Evolutionary conservation across 352 stramenopile species (phyloP).

Genomic region (Pythium insidiosum): DNA sequence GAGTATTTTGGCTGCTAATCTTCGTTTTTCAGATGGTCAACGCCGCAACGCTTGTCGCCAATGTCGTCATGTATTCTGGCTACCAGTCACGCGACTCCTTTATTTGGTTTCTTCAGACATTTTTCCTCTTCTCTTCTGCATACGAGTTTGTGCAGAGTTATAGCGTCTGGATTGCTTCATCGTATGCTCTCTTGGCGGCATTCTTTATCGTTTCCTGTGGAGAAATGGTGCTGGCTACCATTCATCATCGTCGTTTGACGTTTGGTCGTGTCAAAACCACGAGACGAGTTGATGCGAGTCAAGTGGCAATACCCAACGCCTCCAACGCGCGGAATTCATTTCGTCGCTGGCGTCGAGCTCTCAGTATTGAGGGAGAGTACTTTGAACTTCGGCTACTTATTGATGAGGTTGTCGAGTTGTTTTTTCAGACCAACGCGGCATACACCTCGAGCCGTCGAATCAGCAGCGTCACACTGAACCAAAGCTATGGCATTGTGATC

Average conservation of each 20-base stretch:
- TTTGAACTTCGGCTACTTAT: conserved; percentile 3
- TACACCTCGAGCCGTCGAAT: conserved; percentile 1
- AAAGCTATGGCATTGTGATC: conserved; percentile 7
- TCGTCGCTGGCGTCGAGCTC: background rate
- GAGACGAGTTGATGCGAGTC: background rate
- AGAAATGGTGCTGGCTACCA: background rate
- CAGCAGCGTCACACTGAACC: conserved; percentile 8
- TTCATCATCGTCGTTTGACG: background rate
- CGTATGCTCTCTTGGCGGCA: background rate
- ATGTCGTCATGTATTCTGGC: background rate
- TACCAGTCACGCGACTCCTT: conserved; percentile 1
- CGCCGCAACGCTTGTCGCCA: background rate
- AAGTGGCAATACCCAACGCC: background rate
- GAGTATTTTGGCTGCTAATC: conserved; percentile 2
- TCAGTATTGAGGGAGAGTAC: too few species aligned
- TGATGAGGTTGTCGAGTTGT: conserved; percentile 1
- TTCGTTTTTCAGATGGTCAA: conserved; percentile 3
- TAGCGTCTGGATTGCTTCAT: background rate
- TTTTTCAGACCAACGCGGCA: conserved; percentile 3
- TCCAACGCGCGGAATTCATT: background rate
- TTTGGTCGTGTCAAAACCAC: conserved; percentile 5
- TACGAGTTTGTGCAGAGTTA: conserved; percentile 4
- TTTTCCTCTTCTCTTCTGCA: conserved; percentile 3
- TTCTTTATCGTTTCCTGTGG: background rate
- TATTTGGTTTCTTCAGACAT: conserved; percentile 7